These are phyloP conservation scores for Cryphonectria japonica DNA, from an alignment of 2,329 filamentous ascomycete species.

Conservation along the genomic window DNA sequence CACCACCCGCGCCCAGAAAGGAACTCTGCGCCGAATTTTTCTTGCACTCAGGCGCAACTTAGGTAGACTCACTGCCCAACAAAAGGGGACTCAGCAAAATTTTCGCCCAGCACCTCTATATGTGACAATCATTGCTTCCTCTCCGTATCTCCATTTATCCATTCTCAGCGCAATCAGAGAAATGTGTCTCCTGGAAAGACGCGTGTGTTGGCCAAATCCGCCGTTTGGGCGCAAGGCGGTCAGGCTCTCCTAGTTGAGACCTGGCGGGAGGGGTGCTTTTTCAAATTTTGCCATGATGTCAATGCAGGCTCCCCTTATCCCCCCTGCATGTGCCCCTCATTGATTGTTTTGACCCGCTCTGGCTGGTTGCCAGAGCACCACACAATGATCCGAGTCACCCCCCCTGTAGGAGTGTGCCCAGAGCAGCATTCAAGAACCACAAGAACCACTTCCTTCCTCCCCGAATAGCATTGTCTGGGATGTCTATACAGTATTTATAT, in stretches of 20 bases:
- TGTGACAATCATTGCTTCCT: not conserved
- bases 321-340: constrained; percentile 27
- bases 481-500: not conserved
- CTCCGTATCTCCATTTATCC: not conserved
- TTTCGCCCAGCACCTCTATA: not conserved
- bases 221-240: constrained; percentile 6
- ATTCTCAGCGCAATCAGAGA: not conserved
- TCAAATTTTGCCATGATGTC: constrained; percentile 31
- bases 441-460: not conserved
- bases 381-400: not conserved
- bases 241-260: not conserved
- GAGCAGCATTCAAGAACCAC: not conserved
- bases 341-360: constrained; percentile 22
- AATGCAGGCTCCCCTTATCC: constrained; percentile 21
- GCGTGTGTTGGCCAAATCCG: not conserved
- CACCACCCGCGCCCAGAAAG: constrained; percentile 25
- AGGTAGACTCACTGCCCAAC: constrained; percentile 29
- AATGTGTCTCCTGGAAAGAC: not conserved
- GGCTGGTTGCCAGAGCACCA: constrained; percentile 18
- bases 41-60: constrained; percentile 29
- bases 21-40: constrained; percentile 26
- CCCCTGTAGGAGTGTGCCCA: not conserved
- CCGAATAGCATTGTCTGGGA: not conserved
- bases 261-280: not conserved
- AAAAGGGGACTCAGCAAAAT: constrained; percentile 16